A percentile compares a stretch with the other conserved stretches of the same genome.
These are phyloP conservation scores for Proliferodiscus dingleyae DNA, from an alignment of 2,329 filamentous ascomycete species.

Conservation along the genomic window DNA sequence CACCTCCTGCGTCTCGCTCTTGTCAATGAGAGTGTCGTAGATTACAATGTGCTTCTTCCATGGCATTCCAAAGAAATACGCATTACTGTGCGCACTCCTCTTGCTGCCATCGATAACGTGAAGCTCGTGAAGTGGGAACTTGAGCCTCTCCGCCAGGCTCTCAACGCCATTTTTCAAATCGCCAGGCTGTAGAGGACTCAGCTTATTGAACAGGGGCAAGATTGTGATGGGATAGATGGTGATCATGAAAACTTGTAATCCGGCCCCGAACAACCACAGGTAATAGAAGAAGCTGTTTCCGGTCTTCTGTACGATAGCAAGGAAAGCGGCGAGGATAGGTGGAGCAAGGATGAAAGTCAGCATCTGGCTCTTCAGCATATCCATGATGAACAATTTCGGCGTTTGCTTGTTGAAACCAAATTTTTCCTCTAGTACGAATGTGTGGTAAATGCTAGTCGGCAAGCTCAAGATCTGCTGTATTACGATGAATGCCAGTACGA, in stretches of 20 bases:
- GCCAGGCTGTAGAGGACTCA: conserved; percentile 85
- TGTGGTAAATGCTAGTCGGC: conserved; percentile 83
- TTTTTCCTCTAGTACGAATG: conserved; percentile 92
- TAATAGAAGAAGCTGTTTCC: conserved; percentile 97
- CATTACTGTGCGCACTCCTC: conserved; percentile 82
- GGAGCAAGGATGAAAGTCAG: conserved; percentile 75
- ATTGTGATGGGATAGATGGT: conserved; percentile 95
- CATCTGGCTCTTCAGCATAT: conserved; percentile 86
- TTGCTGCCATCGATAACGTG: conserved; percentile 94
- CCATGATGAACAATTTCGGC: conserved; percentile 76
- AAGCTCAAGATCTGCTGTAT: conserved; percentile 75
- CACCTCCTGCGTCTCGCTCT: conserved; percentile 87
- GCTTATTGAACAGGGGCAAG: conserved; percentile 94
- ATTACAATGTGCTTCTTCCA: conserved; percentile 99
- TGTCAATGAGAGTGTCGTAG: conserved; percentile 95
- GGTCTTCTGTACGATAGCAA: conserved; percentile 90
- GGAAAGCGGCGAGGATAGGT: conserved; percentile 85
- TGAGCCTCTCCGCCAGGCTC: conserved; percentile 71
- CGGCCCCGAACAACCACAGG: conserved; percentile 87
- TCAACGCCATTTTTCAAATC: conserved; percentile 86
- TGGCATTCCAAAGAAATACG: conserved; percentile 93
- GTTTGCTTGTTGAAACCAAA: conserved; percentile 99
- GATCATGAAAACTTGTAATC: conserved; percentile 88
- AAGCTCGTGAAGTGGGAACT: conserved; percentile 88
- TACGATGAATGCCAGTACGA: conserved; percentile 81